Percentiles rank a stretch among this genome's conserved stretches.
Evolutionary conservation across 169 alveolate genomes (phyloP).

Genomic region (Babesia bovis): DNA sequence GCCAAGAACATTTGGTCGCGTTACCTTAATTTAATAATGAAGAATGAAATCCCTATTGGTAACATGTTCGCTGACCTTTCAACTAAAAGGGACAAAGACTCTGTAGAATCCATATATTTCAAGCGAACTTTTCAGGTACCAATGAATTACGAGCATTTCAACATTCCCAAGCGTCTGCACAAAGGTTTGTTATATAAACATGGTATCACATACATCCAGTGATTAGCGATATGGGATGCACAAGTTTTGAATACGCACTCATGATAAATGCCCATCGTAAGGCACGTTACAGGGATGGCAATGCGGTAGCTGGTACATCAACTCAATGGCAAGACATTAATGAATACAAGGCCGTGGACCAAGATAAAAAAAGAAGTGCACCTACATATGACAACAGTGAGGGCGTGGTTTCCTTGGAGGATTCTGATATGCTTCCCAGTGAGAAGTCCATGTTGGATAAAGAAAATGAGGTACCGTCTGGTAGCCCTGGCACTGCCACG

Average conservation of each 20-base stretch:
- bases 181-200: slow-evolving; percentile 8
- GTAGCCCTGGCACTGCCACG: slow-evolving; percentile 32
- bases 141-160: slow-evolving; percentile 2
- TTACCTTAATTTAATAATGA: slow-evolving; percentile 12
- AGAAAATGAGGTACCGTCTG: slow-evolving; percentile 16
- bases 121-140: slow-evolving; percentile 39
- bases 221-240: slow-evolving; percentile 38
- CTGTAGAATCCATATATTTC: slow-evolving; percentile 21
- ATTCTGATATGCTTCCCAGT: not conserved
- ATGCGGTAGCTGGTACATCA: not conserved
- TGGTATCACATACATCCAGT: not conserved
- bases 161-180: slow-evolving; percentile 3
- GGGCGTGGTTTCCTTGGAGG: slow-evolving; percentile 22
- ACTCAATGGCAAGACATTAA: not conserved
- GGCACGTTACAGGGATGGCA: not conserved
- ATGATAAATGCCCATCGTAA: not conserved
- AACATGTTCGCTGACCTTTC: slow-evolving; percentile 48
- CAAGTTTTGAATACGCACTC: slow-evolving; percentile 50
- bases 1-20: slow-evolving; percentile 52
- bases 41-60: slow-evolving; percentile 33
- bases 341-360: not conserved
- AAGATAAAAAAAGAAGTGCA: not conserved
- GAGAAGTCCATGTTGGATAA: not conserved
- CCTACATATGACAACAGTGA: slow-evolving; percentile 15
- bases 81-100: slow-evolving; percentile 26